Evolutionary conservation across 352 stramenopile genomes (phyloP), one percentile per base, ranked within the genome.

Genomic region (Thalassiosira exigua): DNA sequence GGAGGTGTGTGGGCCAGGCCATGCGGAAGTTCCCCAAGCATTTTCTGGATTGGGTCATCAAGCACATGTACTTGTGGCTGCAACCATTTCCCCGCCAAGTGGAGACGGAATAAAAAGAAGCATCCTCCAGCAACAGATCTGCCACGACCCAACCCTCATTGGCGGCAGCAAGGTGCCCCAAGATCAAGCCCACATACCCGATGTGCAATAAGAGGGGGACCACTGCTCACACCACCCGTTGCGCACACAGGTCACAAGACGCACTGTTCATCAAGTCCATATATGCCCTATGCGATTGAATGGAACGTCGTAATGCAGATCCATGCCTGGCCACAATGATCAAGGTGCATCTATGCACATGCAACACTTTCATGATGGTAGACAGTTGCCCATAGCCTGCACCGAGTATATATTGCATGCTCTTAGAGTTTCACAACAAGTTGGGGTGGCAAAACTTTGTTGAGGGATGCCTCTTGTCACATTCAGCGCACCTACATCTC

Each of bases 401-500:
- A 22, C 9, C 14, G 11, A 7, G 9, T 22, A 19, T 24, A 11
- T 53, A 53, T 22, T 11, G 24, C 14, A 22, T 53, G 9, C 19
- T 53, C n/a, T 11, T 53, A 7, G 11, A 21, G 5, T 22, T 24
- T 53, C 30, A 44, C 14, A 67, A 82, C 21, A n/a, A 7, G 0
- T 60, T 78, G n/a, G 67, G 75, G 0, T 83, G 67, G 61, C 42
- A 79, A 29, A 29, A 33, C 24, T 62, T 83, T 12, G 11, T 83
- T 0, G 67, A 83, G 44, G 75, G 67, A 2, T 19, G 56, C 4
- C 39, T 77, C 2, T 29, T 21, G 0, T 54, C 22, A 53, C 11
- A 11, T 53, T 22, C 44, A 53, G 44, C 5, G 44, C 4, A 7
- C 14, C 11, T 53, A 53, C n/a, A 9, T 53, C 5, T 7, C 4